Evolutionary conservation across 768 basidiomycete species (phyloP), one percentile per base, ranked within the genome.

Genomic region (Lentinula sp.): DNA sequence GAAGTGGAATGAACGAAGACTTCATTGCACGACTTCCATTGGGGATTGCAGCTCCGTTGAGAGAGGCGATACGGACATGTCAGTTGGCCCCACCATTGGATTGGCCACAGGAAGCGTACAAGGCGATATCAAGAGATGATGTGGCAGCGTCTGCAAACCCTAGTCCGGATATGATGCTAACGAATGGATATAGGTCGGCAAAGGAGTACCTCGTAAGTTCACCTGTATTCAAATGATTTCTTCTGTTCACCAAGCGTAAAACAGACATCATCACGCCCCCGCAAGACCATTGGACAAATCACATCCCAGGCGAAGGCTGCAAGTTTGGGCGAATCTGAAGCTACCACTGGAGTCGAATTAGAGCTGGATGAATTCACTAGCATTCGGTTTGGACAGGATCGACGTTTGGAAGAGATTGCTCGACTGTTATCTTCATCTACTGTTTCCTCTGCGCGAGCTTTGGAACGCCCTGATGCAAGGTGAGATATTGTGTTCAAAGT

Each of bases 371-470:
- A 89, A 53, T 89, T 91, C 73, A 84, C 90, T 0, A 85, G 85
- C 56, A 89, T 95, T 53, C 85, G 96, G 3, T 98, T 98, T 68
- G 91, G 91, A 6, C 86, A 91, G 63, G 97, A 99, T 73, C 82
- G 90, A 18, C 81, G 96, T 41, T 71, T 99, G 36, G 91, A 95
- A 49, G 97, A 99, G 70, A 94, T 96, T 4, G 88, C 89, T 12
- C 83, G 93, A 1, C 91, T 98, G 84, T 73, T 99, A 16, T 92
- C 90, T 64, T 96, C 93, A 0, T 90, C 91, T 1, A 76, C 75
- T 2, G 72, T 90, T 16, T 81, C 89, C 0, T 81, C 84, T 1
- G 81, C 96, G 50, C 83, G 78, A 77, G 70, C 79, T 76, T 60
- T 77, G 43, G 88, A 94, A 56, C 81, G 88, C 41, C 84, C 86